Base-by-base conservation (phyloP, 495 filamentous ascomycete species). In the Ramalina intermedia region DNA sequence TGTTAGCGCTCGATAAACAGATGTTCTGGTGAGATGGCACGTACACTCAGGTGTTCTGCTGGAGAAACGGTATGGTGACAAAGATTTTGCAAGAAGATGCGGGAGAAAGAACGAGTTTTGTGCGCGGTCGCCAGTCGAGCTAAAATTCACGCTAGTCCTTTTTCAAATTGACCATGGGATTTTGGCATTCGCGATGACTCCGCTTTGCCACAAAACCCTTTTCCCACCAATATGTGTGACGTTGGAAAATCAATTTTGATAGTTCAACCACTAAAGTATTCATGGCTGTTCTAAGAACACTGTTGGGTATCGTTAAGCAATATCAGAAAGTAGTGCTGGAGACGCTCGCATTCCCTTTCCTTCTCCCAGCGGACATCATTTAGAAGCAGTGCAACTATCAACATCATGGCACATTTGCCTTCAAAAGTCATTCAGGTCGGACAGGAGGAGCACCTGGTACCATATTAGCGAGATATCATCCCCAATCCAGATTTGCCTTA, bases 401-500 rank as follows among this genome's bases (percentile, higher is more conserved):
- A 33, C 2, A 33, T 33, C 29, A 13, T 33, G 29, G 29, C 29
- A 33, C 1, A 33, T 33, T 33, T 7, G 29, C 29, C 6, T 33
- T 33, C 29, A 33, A 7, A 33, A 1, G 7, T 43, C 18, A 50
- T 44, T 50, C 37, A 14, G 46, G 47, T 33, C 38, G 37, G 20
- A 20, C 16, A 9, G 47, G 40, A 20, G 47, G 47, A 17, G 47
- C 47, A 18, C 47, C 47, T 50, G 38, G 23, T 11, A n/a, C 9
- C 26, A 13, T 6, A 33, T 47, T 47, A 47, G 45, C 40, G 13
- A 26, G 7, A 27, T 37, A 35, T 12, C 13, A 47, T 16, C 5
- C 7, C 8, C 4, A 24, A 44, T 6, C 20, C 41, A 24, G 8
- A 20, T 6, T 18, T 44, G 54, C 48, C 57, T 56, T 82, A 52